Evolutionary conservation across 108 stramenopile species (phyloP).

Genomic region (Nannochloropsis salina): DNA sequence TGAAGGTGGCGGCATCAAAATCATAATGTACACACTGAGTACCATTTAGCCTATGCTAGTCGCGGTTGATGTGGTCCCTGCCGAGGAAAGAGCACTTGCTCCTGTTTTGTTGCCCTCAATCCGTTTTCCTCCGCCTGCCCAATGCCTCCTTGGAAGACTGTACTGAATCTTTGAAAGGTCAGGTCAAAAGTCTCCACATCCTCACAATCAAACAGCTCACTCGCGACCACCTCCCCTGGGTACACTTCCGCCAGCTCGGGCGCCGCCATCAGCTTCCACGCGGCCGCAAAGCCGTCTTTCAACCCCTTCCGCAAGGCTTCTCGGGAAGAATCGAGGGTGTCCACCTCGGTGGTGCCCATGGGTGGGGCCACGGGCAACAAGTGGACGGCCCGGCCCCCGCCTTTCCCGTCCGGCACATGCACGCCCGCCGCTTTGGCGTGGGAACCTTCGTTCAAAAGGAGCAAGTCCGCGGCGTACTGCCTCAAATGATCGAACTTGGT

Average conservation of each 20-base stretch:
- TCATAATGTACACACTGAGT: no score
- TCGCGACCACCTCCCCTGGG: neutral
- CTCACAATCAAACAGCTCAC: conserved; percentile 7
- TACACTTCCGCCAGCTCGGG: neutral
- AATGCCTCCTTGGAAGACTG: neutral
- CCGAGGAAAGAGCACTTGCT: neutral
- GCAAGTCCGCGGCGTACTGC: conserved; percentile 71
- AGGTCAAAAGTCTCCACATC: neutral
- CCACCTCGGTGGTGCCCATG: conserved; percentile 70
- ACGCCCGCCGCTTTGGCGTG: conserved; percentile 26
- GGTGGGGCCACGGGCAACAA: conserved; percentile 71
- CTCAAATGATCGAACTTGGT: conserved; percentile 66
- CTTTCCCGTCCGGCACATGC: conserved; percentile 26
- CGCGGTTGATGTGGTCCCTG: no score
- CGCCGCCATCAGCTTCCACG: neutral
- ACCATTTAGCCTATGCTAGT: no score
- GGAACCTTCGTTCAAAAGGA: conserved; percentile 65
- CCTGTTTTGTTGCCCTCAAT: neutral
- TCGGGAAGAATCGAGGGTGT: neutral
- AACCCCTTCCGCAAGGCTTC: neutral
- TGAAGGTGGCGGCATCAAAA: no score
- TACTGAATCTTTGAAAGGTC: neutral
- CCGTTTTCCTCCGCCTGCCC: neutral
- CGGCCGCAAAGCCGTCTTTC: neutral
- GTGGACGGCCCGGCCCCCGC: conserved; percentile 34